A percentile compares a stretch with the other conserved stretches of the same genome.
Evolutionary conservation across 2,329 filamentous ascomycete species (phyloP).

Genomic region (Botryotinia calthae): DNA sequence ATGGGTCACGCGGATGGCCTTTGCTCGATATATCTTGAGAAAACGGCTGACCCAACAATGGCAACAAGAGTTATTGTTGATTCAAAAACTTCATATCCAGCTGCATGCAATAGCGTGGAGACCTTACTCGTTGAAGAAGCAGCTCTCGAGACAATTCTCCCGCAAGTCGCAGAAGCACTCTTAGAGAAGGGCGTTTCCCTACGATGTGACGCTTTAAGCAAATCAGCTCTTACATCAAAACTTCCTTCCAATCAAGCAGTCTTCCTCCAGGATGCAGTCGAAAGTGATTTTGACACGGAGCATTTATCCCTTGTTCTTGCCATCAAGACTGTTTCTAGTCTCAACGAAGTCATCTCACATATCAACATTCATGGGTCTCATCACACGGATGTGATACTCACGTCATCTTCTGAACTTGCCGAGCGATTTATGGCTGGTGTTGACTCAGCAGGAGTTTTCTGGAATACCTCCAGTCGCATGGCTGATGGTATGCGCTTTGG

Average conservation of each 20-base stretch:
- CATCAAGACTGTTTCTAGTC: conserved; percentile 69
- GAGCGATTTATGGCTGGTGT: conserved; percentile 81
- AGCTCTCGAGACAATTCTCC: conserved; percentile 65
- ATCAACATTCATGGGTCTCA: conserved; percentile 91
- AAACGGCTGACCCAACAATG: conserved; percentile 69
- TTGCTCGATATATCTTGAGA: conserved; percentile 81
- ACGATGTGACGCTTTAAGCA: conserved; percentile 71
- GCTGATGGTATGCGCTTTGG: conserved; percentile 96
- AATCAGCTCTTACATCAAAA: conserved; percentile 55
- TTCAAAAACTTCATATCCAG: conserved; percentile 91
- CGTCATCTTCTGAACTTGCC: conserved; percentile 63
- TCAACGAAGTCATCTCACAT: conserved; percentile 75
- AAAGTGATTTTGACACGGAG: conserved; percentile 80
- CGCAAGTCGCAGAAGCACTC: conserved; percentile 70
- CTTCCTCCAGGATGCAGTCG: conserved; percentile 62
- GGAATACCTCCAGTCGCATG: conserved; percentile 93
- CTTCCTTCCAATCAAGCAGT: conserved; percentile 45
- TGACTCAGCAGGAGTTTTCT: conserved; percentile 91
- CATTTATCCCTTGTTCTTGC: conserved; percentile 83
- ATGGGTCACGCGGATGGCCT: conserved; percentile 94
- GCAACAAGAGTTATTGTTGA: conserved; percentile 79
- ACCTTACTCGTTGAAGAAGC: conserved; percentile 80
- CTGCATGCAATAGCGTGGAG: conserved; percentile 93
- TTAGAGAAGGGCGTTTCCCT: conserved; percentile 75
- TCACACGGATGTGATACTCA: conserved; percentile 91